Conservation (phyloP, 176 grass and related monocot genomes). For the Phoenix dactylifera region DNA sequence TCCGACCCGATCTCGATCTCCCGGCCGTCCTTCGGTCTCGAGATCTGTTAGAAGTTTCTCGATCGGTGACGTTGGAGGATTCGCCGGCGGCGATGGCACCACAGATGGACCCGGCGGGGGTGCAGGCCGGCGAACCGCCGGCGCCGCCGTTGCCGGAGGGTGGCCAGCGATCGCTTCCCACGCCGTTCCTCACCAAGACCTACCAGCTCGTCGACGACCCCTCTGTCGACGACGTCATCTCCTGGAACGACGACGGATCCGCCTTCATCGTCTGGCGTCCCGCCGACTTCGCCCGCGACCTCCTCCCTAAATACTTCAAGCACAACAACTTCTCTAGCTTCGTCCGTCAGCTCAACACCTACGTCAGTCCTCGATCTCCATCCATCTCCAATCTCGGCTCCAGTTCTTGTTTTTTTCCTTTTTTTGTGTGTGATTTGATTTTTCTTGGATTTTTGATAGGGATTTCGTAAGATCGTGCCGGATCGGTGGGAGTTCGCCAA, state of each 20-base stretch:
- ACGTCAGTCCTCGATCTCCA: conserved; percentile 3
- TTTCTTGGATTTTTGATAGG: conserved; percentile 7
- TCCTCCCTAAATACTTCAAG: conserved; percentile 20
- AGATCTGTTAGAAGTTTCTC: too few relatives aligned
- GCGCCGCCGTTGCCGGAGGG: background rate
- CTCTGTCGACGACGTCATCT: conserved; percentile 13
- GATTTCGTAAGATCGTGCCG: conserved; percentile 16
- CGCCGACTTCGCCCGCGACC: conserved; percentile 16
- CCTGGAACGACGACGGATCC: conserved; percentile 18
- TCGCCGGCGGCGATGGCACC: background rate
- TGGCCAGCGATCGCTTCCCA: conserved; percentile 14
- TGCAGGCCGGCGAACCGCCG: background rate
- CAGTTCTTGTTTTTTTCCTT: background rate
- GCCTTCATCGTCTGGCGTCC: conserved; percentile 17
- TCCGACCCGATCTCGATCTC: too few relatives aligned
- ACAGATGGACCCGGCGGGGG: background rate
- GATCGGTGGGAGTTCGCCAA: conserved; percentile 23
- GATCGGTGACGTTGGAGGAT: too few relatives aligned
- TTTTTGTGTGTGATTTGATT: background rate
- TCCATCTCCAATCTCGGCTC: background rate
- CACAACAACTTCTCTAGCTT: conserved; percentile 25
- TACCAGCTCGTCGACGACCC: conserved; percentile 20
- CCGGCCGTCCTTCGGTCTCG: too few relatives aligned
- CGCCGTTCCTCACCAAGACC: conserved; percentile 20
- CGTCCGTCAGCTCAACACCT: conserved; percentile 20